These are phyloP conservation scores for Litsea cubeba DNA, from an alignment of 164 flowering plant genomes.

Conservation along the genomic window DNA sequence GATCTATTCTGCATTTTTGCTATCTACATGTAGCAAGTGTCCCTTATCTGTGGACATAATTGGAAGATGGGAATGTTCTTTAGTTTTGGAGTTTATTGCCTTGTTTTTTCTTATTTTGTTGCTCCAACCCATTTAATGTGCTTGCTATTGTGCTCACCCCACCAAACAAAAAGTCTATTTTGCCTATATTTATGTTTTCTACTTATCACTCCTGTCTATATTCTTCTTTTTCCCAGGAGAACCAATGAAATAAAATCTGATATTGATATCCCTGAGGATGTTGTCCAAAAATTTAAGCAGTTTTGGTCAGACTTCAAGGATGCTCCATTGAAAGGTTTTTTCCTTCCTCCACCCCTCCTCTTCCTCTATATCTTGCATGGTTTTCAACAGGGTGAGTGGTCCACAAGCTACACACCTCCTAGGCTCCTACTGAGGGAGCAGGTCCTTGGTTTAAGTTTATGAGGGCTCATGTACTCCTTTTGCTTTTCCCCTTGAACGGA, in stretches of 20 bases:
- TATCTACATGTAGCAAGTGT: background rate
- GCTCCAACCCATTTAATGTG: background rate
- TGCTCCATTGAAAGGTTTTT: slow-evolving; percentile 71
- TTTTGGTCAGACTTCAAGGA: slow-evolving; percentile 76
- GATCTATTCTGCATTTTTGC: background rate
- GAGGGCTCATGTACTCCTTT: background rate
- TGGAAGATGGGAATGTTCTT: background rate
- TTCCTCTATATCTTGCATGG: background rate
- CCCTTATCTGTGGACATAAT: background rate
- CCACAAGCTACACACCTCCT: too few species aligned
- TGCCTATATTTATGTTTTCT: slow-evolving; percentile 1
- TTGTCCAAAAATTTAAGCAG: slow-evolving; percentile 53
- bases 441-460: too few species aligned
- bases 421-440: too few species aligned
- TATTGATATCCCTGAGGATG: slow-evolving; percentile 65
- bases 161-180: too few species aligned
- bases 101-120: background rate
- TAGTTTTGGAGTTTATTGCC: background rate
- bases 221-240: slow-evolving; percentile 40
- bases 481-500: background rate
- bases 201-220: background rate
- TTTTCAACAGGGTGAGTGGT: too few species aligned
- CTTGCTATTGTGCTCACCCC: too few species aligned
- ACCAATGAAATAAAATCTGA: slow-evolving; percentile 82
- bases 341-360: background rate